Evolutionary conservation across 306 rosid species (phyloP).

Genomic region (Cicer yamashitae): DNA sequence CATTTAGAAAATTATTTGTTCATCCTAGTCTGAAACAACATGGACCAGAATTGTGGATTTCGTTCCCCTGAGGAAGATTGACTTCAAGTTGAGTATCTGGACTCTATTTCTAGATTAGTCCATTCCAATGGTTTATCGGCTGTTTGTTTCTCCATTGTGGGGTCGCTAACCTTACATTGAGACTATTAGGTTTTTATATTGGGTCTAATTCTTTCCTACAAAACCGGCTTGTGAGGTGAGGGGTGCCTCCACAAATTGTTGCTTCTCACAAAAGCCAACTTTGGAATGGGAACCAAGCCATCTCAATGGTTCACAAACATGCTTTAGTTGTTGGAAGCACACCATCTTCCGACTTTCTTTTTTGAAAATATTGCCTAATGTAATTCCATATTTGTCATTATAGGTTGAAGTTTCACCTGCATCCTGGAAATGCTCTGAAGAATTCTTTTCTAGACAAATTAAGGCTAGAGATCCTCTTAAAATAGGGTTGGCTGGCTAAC

Average conservation of each 20-base stretch:
- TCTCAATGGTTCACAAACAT: slow-evolving; percentile 11
- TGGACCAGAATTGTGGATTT: slow-evolving; percentile 35
- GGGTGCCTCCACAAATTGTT: background rate
- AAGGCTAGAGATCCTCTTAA: slow-evolving; percentile 91
- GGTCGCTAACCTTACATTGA: slow-evolving; percentile 2
- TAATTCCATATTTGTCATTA: slow-evolving; percentile 37
- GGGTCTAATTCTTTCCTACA: no score
- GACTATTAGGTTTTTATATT: background rate
- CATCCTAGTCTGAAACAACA: slow-evolving; percentile 14
- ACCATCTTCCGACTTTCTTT: background rate
- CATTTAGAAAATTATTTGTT: slow-evolving; percentile 21
- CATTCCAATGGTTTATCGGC: background rate
- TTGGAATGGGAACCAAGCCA: background rate
- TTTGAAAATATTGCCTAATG: slow-evolving; percentile 32
- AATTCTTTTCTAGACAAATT: slow-evolving; percentile 78
- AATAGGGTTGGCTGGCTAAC: slow-evolving; percentile 66
- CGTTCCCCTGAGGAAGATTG: slow-evolving; percentile 10
- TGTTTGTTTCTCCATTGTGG: background rate
- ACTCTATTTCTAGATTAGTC: slow-evolving; percentile 6
- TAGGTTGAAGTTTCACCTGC: slow-evolving; percentile 85
- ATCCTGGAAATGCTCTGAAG: slow-evolving; percentile 98
- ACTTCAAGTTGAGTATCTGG: background rate
- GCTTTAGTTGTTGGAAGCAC: slow-evolving; percentile 31
- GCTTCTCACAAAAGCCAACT: slow-evolving; percentile 1
- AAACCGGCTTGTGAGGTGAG: no score